phyloP scores from a whole-genome alignment of 2,329 filamentous ascomycete species.

The Penicillium sp. region DNA sequence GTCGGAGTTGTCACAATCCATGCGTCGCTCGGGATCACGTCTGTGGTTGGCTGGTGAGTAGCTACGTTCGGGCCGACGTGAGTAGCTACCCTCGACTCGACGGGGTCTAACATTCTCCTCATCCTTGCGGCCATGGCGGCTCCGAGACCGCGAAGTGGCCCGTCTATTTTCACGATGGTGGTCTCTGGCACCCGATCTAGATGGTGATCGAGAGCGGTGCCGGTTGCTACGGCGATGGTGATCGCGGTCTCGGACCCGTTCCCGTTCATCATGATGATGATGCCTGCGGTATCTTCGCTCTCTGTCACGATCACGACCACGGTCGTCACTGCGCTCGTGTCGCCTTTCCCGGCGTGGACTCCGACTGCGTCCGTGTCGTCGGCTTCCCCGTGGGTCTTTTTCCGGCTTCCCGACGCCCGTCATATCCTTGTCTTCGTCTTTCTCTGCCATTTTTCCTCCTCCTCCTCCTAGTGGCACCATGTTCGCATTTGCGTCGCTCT shows the following conservation, averaged over 20 bases:
- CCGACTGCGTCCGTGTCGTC: constrained; percentile 32
- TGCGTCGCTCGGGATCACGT: constrained; percentile 26
- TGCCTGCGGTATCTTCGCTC: not conserved
- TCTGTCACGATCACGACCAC: constrained; percentile 21
- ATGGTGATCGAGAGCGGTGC: constrained; percentile 32
- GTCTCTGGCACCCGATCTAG: constrained; percentile 23
- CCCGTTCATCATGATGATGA: constrained; percentile 4
- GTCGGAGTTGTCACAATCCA: constrained; percentile 28
- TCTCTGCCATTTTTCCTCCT: constrained; percentile 48
- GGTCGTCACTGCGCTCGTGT: constrained; percentile 29
- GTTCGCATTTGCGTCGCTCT: constrained; percentile 64
- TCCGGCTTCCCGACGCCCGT: constrained; percentile 27
- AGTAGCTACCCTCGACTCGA: constrained; percentile 20
- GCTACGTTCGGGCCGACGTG: constrained; percentile 20
- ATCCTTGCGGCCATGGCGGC: constrained; percentile 26
- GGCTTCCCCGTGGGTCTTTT: constrained; percentile 18
- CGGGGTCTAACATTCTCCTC: constrained; percentile 26
- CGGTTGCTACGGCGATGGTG: constrained; percentile 35
- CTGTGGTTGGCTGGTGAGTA: constrained; percentile 24
- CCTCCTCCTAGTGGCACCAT: constrained; percentile 56
- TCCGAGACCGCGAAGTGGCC: constrained; percentile 30
- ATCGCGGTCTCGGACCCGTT: constrained; percentile 7
- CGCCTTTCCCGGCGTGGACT: constrained; percentile 34
- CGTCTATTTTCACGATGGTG: constrained; percentile 20
- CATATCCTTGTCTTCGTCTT: constrained; percentile 24